These are phyloP conservation scores for Populus davidiana DNA, from an alignment of 345 rosid species.

Conservation along the genomic window DNA sequence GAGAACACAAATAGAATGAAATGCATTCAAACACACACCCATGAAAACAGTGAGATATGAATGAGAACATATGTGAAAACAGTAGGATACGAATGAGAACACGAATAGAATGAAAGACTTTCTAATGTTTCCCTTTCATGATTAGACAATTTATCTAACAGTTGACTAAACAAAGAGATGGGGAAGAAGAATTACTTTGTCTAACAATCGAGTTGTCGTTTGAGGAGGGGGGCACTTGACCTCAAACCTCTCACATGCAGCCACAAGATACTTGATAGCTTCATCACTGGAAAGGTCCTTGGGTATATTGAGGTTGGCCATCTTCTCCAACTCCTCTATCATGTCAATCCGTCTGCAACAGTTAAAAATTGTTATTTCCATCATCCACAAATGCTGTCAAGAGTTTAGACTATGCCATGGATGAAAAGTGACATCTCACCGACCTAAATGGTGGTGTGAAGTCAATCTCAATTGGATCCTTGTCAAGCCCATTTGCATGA, in stretches of 20 bases:
- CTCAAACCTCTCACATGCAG: slow-evolving; percentile 69
- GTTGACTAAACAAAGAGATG: not conserved
- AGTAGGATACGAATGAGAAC: not conserved
- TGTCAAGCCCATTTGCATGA: slow-evolving; percentile 79
- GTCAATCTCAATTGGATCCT: slow-evolving; percentile 89
- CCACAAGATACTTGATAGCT: slow-evolving; percentile 67
- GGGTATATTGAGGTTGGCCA: slow-evolving; percentile 83
- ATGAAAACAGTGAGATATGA: too few relatives aligned
- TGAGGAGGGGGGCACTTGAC: slow-evolving; percentile 90
- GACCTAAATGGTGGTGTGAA: slow-evolving; percentile 98
- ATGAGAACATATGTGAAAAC: too few relatives aligned
- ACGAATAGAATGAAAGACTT: not conserved
- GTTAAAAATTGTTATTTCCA: not conserved
- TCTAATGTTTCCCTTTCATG: not conserved
- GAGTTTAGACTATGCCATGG: not conserved
- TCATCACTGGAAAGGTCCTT: slow-evolving; percentile 79
- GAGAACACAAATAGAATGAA: not conserved
- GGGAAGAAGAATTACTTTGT: slow-evolving; percentile 52
- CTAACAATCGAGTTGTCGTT: slow-evolving; percentile 83
- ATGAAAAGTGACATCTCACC: not conserved
- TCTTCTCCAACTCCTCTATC: slow-evolving; percentile 83
- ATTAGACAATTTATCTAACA: not conserved
- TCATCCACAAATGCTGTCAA: not conserved
- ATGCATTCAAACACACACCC: not conserved
- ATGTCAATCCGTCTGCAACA: slow-evolving; percentile 74